Percentiles rank a stretch among this genome's conserved stretches.
These are phyloP conservation scores for Nidularia sp. DNA, from an alignment of 768 basidiomycete genomes.

Conservation along the genomic window DNA sequence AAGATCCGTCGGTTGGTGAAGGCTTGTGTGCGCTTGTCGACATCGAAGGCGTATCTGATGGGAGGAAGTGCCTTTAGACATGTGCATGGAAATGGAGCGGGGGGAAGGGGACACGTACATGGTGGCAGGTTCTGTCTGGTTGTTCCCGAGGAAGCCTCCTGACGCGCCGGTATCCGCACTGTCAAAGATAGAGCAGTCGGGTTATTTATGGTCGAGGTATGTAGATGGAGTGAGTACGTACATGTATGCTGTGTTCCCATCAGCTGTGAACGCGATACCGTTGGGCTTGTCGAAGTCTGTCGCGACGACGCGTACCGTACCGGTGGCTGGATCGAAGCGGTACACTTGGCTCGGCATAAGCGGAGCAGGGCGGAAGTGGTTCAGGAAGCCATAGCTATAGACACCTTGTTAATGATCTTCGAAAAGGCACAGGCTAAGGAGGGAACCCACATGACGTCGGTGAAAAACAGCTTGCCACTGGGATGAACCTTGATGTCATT, in stretches of 20 bases:
- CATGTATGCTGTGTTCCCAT: constrained; percentile 68
- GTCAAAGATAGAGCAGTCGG: neutral
- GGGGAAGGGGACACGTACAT: constrained; percentile 41
- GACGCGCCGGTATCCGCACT: constrained; percentile 51
- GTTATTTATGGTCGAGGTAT: neutral
- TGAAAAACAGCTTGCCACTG: constrained; percentile 70
- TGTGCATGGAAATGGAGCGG: neutral
- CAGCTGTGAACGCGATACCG: constrained; percentile 68
- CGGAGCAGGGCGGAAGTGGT: constrained; percentile 62
- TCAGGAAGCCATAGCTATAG: constrained; percentile 58
- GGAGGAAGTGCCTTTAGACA: neutral
- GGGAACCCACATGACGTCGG: constrained; percentile 55
- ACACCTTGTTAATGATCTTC: neutral
- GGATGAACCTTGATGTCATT: constrained; percentile 79
- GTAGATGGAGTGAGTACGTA: constrained; percentile 11
- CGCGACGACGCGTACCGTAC: constrained; percentile 67
- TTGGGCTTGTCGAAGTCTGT: constrained; percentile 73
- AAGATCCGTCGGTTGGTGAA: constrained; percentile 64
- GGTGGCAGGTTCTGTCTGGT: constrained; percentile 60
- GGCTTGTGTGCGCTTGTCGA: constrained; percentile 47
- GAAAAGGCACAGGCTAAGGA: neutral
- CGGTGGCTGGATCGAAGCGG: constrained; percentile 63
- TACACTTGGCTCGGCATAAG: constrained; percentile 76
- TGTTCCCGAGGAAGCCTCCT: constrained; percentile 41
- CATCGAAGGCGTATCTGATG: constrained; percentile 58